Evolutionary conservation across 192 early-diverging fungal genomes (phyloP), one percentile per base, ranked within the genome.

Genomic region (Phlyctochytrium arcticum): DNA sequence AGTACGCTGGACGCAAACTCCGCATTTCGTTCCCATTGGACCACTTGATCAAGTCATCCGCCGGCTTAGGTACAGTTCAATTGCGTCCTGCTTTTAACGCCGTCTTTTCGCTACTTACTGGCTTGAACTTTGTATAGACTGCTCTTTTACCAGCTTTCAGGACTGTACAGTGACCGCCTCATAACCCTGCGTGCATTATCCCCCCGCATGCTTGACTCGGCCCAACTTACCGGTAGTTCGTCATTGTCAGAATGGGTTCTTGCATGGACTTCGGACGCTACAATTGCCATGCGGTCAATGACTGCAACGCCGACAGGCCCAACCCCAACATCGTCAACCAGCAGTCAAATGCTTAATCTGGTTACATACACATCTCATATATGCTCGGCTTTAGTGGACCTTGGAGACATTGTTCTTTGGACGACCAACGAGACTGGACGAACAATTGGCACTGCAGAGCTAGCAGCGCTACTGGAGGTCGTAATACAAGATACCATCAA

Each of bases 41-140:
- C 65, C 65, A 32, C 42, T 67, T 32, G 47, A 46, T 24, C 54
- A 67, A 46, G 65, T 67, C 44, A 67, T 67, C 27, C 39, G 65
- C 1, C 55, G 65, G 15, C 33, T 67, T 9, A 46, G 65, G 65
- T 67, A 59, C 6, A 46, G 47, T 3, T 56, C 35, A 33, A 56
- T 10, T 24, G 24, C 2, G 42, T 27, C 9, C 9, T 15, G 34
- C 15, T 27, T 17, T 36, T 29, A 15, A 35, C 15, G 27, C 9
- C 34, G 1, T 24, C 55, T 26, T 53, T 17, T n/a, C 24, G 1
- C 2, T n/a, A 53, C 12, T 0, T 24, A 19, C 49, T 53, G 50
- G 12, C 12, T 24, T 47, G 29, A 17, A 21, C 15, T 8, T 47
- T 21, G 17, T 15, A 15, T 37, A 67, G 65, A 33, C 65, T 67